Evolutionary conservation across 2,329 filamentous ascomycete species (phyloP).

Genomic region (Escovopsis sp.): DNA sequence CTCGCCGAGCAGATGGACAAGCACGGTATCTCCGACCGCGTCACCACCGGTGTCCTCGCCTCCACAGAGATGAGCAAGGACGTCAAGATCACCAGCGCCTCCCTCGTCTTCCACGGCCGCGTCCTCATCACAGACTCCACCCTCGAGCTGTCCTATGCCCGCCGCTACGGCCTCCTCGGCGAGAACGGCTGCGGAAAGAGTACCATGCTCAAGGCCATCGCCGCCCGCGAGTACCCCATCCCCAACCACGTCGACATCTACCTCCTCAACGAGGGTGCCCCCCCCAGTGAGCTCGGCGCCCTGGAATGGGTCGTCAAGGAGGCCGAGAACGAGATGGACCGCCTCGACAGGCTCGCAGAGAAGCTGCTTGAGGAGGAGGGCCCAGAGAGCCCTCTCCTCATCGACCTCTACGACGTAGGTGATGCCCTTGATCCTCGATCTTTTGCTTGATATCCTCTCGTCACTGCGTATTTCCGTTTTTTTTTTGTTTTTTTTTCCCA

Average conservation of each 20-base stretch:
- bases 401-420: slow-evolving; percentile 90
- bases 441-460: slow-evolving; percentile 8
- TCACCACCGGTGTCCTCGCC: slow-evolving; percentile 90
- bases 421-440: neutral
- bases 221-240: slow-evolving; percentile 85
- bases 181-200: slow-evolving; percentile 99
- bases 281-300: slow-evolving; percentile 74
- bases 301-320: slow-evolving; percentile 95
- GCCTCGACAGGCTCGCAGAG: slow-evolving; percentile 79
- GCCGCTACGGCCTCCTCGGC: slow-evolving; percentile 85
- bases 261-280: slow-evolving; percentile 91
- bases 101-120: slow-evolving; percentile 92
- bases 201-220: slow-evolving; percentile 91
- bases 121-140: slow-evolving; percentile 90
- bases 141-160: slow-evolving; percentile 82
- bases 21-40: slow-evolving; percentile 88
- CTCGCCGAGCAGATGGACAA: slow-evolving; percentile 89
- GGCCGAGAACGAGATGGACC: slow-evolving; percentile 82
- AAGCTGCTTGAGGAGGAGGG: slow-evolving; percentile 83
- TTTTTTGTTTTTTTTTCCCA: too few species aligned
- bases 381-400: slow-evolving; percentile 75
- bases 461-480: too few species aligned
- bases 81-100: slow-evolving; percentile 90
- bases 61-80: slow-evolving; percentile 78
- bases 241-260: slow-evolving; percentile 97